Conservation (phyloP, 139 green algal genomes). For the Zygnema cylindricum region DNA sequence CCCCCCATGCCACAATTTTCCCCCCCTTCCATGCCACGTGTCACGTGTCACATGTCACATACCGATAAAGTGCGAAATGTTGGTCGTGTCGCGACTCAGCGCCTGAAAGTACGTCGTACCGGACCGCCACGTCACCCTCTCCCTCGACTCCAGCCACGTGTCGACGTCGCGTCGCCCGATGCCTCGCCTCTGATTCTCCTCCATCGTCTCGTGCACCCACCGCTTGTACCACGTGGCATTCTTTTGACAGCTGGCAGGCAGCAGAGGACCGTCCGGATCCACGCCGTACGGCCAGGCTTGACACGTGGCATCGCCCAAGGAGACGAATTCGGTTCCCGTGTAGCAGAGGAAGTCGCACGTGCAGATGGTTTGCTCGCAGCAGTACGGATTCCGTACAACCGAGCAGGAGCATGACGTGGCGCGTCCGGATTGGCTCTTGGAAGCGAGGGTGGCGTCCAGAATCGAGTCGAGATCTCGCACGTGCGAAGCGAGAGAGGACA, state of each 20-base stretch:
- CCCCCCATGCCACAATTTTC: neutral
- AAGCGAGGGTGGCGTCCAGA: too few species aligned
- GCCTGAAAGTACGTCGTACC: constrained; percentile 44
- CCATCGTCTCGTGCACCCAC: neutral
- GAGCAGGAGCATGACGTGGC: constrained; percentile 25
- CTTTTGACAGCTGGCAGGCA: neutral
- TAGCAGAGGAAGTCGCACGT: constrained; percentile 32
- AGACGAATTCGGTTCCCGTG: constrained; percentile 16
- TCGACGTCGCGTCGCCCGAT: neutral
- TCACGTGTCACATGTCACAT: neutral
- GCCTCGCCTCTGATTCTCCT: neutral
- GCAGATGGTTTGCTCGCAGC: constrained; percentile 43
- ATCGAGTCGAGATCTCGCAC: too few species aligned
- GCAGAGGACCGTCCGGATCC: neutral
- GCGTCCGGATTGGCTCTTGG: too few species aligned
- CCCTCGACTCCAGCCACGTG: constrained; percentile 7
- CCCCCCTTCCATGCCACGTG: neutral
- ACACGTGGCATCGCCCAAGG: neutral
- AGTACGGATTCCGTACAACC: constrained; percentile 5
- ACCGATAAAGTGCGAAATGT: constrained; percentile 41
- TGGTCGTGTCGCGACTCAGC: constrained; percentile 14
- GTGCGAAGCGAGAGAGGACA: too few species aligned
- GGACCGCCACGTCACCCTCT: constrained; percentile 5
- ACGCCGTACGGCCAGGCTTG: neutral
- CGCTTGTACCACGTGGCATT: neutral